Base-by-base conservation (phyloP, 106 monocot species). In the Acanthochlamys bracteata region DNA sequence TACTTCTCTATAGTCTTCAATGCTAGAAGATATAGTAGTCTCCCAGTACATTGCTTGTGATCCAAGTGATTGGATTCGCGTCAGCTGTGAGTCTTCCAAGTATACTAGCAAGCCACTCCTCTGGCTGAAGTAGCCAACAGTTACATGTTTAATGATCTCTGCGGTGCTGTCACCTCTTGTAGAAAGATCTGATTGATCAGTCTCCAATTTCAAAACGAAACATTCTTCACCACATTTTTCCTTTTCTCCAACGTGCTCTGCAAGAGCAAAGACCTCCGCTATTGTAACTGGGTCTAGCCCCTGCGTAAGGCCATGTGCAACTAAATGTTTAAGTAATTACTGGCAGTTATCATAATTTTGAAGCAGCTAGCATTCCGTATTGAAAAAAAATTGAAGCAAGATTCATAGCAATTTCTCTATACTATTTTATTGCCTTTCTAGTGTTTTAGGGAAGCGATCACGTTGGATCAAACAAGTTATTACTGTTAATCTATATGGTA, bases 71-170 rank as follows among this genome's bases (percentile, higher is more conserved):
- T 85, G 77, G 46, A 89, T 73, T 19, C 85, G 70, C 9, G 78
- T 89, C 65, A 89, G 59, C 40, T 93, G 93, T 4, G 82, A 72
- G 64, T 93, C 93, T 46, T 93, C 89, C 1, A 93, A 77, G 40
- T 75, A 64, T 7, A 83, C 78, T 19, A 93, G 69, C 15, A 93
- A 68, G 9, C 93, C 89, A 55, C 80, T 93, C 17, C 75, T 78
- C 68, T 89, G 85, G 80, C 93, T 89, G 69, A 93, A 93, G 68
- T 71, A 89, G 11, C 93, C 93, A 8, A 80, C 23, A 89, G 89
- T 83, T 1, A 68, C 66, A 41, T 93, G 93, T 53, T 76, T 70
- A 59, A 93, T 83, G 19, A 89, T 78, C 45, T 93, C 86, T 9
- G 83, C 77, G 0, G 80, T 66, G 76, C 63, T 67, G 60, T 93